These are phyloP conservation scores for Maudiozyma serrabonitensis DNA, from an alignment of 805 yeast species.

Conservation along the genomic window DNA sequence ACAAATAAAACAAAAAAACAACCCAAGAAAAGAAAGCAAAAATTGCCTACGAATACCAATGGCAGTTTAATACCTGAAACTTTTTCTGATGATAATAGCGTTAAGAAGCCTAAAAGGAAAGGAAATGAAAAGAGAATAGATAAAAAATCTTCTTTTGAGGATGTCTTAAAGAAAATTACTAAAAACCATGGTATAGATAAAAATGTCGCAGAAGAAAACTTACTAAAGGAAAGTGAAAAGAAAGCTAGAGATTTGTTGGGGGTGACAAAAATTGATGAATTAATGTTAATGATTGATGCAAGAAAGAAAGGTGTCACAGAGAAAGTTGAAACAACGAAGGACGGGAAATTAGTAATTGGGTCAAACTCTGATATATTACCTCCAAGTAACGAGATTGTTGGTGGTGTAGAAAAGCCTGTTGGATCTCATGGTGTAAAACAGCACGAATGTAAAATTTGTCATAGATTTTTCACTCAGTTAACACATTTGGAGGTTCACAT, in stretches of 20 bases:
- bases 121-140: not conserved
- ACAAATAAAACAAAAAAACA: not conserved
- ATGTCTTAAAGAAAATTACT: conserved; percentile 3
- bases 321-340: conserved; percentile 52
- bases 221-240: conserved; percentile 12
- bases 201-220: not conserved
- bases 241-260: conserved; percentile 69
- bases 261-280: conserved; percentile 81
- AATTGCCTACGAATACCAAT: not conserved
- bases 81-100: not conserved
- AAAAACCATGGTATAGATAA: not conserved
- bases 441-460: conserved; percentile 68
- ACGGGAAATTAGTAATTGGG: conserved; percentile 56
- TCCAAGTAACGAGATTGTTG: conserved; percentile 57
- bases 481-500: conserved; percentile 88
- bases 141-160: conserved; percentile 4
- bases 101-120: not conserved
- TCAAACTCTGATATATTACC: conserved; percentile 42
- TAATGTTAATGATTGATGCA: conserved; percentile 87
- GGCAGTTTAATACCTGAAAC: not conserved
- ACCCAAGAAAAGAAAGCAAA: not conserved
- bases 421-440: conserved; percentile 34
- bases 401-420: conserved; percentile 67
- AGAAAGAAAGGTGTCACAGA: conserved; percentile 65
- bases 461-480: conserved; percentile 71